A percentile compares a stretch with the other conserved stretches of the same genome.
Conservation (phyloP, 2,329 filamentous ascomycete species). For the Sclerotiophoma versabilis region DNA sequence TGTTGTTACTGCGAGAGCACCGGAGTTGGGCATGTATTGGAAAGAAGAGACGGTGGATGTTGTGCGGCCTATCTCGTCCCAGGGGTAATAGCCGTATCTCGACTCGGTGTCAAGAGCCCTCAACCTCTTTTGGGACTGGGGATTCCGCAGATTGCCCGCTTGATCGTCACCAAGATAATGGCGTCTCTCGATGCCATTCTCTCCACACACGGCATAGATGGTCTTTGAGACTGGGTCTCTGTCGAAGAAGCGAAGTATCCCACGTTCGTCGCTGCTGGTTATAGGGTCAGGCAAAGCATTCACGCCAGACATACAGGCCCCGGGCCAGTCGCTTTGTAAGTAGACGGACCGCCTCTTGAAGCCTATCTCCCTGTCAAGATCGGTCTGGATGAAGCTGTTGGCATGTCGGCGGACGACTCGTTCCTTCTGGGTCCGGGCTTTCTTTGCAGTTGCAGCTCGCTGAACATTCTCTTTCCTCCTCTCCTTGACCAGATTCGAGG, state of each 20-base stretch:
- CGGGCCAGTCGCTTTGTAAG: conserved; percentile 32
- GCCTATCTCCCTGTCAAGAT: conserved; percentile 40
- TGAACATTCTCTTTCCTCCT: conserved; percentile 35
- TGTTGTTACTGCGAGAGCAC: conserved; percentile 41
- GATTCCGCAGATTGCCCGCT: not conserved
- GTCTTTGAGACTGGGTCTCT: conserved; percentile 32
- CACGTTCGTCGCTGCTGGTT: conserved; percentile 13
- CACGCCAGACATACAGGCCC: conserved; percentile 34
- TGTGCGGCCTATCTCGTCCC: conserved; percentile 31
- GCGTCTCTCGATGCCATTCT: conserved; percentile 31
- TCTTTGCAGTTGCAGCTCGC: conserved; percentile 12
- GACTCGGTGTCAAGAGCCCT: conserved; percentile 10
- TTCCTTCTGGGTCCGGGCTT: conserved; percentile 29
- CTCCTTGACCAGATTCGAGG: conserved; percentile 50
- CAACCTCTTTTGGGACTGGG: not conserved
- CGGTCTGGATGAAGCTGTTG: conserved; percentile 25
- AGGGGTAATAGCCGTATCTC: conserved; percentile 29
- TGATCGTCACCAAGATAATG: conserved; percentile 6
- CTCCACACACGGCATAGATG: conserved; percentile 35
- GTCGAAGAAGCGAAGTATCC: conserved; percentile 36
- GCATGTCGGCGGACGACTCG: conserved; percentile 32
- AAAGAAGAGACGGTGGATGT: conserved; percentile 43
- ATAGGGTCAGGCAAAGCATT: conserved; percentile 10
- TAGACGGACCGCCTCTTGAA: conserved; percentile 25
- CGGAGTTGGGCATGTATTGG: conserved; percentile 35